These are phyloP conservation scores for Neonectria sp. DNA, from an alignment of 2,329 filamentous ascomycete species.

Conservation along the genomic window DNA sequence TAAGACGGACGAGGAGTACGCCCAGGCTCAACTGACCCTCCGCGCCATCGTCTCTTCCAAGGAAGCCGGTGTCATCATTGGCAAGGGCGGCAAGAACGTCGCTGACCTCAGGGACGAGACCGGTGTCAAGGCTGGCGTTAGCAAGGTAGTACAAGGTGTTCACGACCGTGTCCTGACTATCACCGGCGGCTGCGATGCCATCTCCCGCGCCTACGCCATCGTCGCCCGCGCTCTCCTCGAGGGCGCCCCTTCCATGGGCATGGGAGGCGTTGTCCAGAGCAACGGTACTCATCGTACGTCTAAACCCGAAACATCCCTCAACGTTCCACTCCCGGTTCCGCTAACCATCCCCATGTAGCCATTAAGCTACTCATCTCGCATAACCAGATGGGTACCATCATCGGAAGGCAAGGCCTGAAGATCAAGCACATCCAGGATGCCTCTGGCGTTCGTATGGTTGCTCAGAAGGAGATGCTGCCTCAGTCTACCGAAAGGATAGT, in stretches of 20 bases:
- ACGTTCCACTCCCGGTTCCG: not conserved
- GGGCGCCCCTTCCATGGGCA: constrained; percentile 93
- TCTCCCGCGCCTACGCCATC: constrained; percentile 92
- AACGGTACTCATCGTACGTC: constrained; percentile 92
- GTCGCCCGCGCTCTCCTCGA: constrained; percentile 94
- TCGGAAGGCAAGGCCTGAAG: constrained; percentile 95
- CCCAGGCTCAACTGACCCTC: constrained; percentile 90
- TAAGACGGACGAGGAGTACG: constrained; percentile 98
- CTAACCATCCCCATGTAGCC: constrained; percentile 67
- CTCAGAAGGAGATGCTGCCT: constrained; percentile 99
- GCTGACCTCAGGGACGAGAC: constrained; percentile 97
- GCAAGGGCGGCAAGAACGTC: constrained; percentile 98
- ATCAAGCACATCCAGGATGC: constrained; percentile 99
- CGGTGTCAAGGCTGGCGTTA: constrained; percentile 97
- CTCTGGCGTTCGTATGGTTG: constrained; percentile 98
- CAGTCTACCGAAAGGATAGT: constrained; percentile 99
- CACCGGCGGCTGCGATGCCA: constrained; percentile 88
- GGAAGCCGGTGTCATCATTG: constrained; percentile 98
- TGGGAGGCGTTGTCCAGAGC: constrained; percentile 90
- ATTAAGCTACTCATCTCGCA: constrained; percentile 99
- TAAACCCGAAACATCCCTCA: not conserved
- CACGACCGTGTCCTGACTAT: constrained; percentile 98
- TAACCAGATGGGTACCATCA: constrained; percentile 99
- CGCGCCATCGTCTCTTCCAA: constrained; percentile 99
- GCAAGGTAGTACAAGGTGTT: constrained; percentile 98